These are phyloP conservation scores for Fusarium euwallaceae DNA, from an alignment of 2,329 filamentous ascomycete species.

Conservation along the genomic window DNA sequence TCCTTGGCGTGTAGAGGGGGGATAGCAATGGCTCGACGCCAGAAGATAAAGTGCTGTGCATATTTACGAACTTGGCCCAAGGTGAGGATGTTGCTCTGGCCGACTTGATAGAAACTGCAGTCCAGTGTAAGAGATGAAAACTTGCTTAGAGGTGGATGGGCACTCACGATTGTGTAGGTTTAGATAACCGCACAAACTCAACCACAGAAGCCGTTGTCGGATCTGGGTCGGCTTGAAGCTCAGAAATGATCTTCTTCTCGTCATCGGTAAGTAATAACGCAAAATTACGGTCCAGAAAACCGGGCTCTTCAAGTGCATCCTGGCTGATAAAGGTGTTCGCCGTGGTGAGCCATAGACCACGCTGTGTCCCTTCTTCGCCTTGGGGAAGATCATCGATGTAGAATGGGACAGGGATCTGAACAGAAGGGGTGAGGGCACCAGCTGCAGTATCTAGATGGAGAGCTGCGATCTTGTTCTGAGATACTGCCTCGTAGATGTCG, in stretches of 20 bases:
- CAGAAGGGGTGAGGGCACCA: constrained; percentile 70
- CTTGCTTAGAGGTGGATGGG: no score
- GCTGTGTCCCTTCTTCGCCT: constrained; percentile 76
- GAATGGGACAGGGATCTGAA: constrained; percentile 74
- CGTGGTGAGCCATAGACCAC: constrained; percentile 88
- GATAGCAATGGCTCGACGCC: constrained; percentile 92
- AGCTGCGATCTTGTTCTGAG: constrained; percentile 87
- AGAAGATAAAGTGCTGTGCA: constrained; percentile 94
- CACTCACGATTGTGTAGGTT: constrained; percentile 72
- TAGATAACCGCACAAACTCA: constrained; percentile 83
- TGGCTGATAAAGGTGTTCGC: constrained; percentile 81
- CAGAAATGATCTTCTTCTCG: constrained; percentile 78
- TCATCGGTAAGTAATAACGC: constrained; percentile 87
- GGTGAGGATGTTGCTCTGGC: constrained; percentile 78
- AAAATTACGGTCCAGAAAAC: constrained; percentile 86
- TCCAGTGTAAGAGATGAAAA: constrained; percentile 9
- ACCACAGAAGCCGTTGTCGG: constrained; percentile 82
- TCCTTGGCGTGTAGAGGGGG: constrained; percentile 91
- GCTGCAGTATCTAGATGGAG: constrained; percentile 77
- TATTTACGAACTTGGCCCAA: constrained; percentile 87
- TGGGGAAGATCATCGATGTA: constrained; percentile 81
- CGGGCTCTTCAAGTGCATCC: constrained; percentile 75
- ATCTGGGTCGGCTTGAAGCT: constrained; percentile 82
- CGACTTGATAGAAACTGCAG: constrained; percentile 75
- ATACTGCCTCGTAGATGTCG: constrained; percentile 84